These are phyloP conservation scores for Acorus calamus DNA, from an alignment of 106 monocot genomes.

Conservation along the genomic window DNA sequence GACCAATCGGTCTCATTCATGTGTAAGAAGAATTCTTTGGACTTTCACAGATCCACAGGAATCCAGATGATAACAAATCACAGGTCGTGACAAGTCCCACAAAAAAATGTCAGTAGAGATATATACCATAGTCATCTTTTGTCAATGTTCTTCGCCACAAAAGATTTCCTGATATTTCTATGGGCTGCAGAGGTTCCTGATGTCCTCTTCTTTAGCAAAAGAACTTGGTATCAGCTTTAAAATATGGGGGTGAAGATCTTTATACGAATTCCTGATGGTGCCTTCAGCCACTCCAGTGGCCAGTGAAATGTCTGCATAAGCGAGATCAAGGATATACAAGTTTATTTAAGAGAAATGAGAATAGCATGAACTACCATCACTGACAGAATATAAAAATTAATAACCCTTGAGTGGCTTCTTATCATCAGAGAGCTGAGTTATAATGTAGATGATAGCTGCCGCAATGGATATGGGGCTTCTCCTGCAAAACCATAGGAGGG, in stretches of 20 bases:
- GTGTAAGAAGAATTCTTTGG: too few relatives aligned
- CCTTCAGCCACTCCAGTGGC: slow-evolving; percentile 70
- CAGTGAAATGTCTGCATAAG: slow-evolving; percentile 43
- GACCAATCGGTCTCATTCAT: too few relatives aligned
- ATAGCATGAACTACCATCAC: background rate
- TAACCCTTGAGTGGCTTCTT: slow-evolving; percentile 45
- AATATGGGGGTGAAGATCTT: slow-evolving; percentile 46
- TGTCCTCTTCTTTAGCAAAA: slow-evolving; percentile 46
- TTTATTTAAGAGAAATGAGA: slow-evolving; percentile 3
- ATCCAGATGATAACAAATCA: too few relatives aligned
- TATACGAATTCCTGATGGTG: slow-evolving; percentile 61
- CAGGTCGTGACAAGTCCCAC: too few relatives aligned
- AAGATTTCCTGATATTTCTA: background rate
- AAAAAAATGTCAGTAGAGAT: too few relatives aligned
- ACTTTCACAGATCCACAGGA: too few relatives aligned
- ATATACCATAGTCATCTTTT: too few relatives aligned
- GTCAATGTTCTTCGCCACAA: too few relatives aligned
- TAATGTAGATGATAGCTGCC: slow-evolving; percentile 48
- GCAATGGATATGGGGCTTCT: slow-evolving; percentile 51
- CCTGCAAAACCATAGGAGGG: slow-evolving; percentile 17
- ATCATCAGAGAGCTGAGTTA: slow-evolving; percentile 44
- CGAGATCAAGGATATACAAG: background rate
- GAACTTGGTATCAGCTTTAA: slow-evolving; percentile 33
- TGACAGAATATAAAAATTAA: background rate
- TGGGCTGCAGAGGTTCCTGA: slow-evolving; percentile 48